Base-by-base conservation (phyloP, 257 asterid genomes). In the Gardenia jasminoides region DNA sequence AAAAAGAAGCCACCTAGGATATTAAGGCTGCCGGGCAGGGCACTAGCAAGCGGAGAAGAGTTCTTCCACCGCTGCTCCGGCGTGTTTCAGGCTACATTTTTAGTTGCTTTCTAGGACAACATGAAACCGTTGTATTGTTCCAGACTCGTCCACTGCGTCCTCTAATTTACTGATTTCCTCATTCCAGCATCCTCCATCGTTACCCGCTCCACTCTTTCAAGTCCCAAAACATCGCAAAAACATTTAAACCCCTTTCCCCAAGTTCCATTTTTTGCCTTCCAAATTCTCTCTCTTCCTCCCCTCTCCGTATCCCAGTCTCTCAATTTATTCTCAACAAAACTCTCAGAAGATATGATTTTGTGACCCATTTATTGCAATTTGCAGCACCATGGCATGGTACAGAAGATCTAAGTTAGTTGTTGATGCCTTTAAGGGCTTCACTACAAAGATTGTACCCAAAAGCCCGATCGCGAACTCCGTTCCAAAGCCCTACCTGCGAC, bases 381-480 rank as follows among this genome's bases (percentile, higher is more conserved):
- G 68, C 74, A 48, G 50, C 70, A 77, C n/a, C 80, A 94, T 92
- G 98, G 90, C 89, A 59, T 92, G 92, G 94, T 87, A 80, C 76
- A 85, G 89, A 84, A 82, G 90, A 85, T 72, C 96, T 44, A 82
- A 81, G 74, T 82, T 84, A 1, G 84, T 86, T 31, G 36, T 68
- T 16, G 89, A 82, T 74, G 86, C 87, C 44, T 78, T 86, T 81
- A 87, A 88, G 6, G 72, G 81, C 79, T 77, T 76, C 78, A 72
- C 81, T 41, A 83, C 90, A 28, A 92, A 87, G 52, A n/a, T 79
- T 78, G 11, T 62, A 26, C 69, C 82, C 82, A 85, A 81, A 56
- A 89, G 68, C 80, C 83, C 88, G n/a, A 65, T 81, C 69, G 71
- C 31, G 4, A 67, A 56, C 61, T 46, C 79, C 46, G 26, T 67